Base-by-base conservation (phyloP, 495 filamentous ascomycete genomes). In the Xylaria intraflava region DNA sequence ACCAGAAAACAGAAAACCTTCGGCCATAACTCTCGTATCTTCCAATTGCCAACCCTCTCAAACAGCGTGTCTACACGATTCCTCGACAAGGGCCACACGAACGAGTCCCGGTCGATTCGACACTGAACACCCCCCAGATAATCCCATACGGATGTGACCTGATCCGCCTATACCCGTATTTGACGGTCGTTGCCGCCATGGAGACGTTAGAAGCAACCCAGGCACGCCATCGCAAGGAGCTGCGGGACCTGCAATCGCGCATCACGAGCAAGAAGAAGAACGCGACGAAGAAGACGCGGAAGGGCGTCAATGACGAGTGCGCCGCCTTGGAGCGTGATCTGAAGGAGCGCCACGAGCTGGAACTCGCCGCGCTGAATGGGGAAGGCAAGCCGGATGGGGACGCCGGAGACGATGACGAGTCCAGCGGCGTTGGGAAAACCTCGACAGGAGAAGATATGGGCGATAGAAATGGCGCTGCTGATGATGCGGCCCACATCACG, bases 221-320 rank as follows among this genome's bases (percentile, higher is more conserved):
- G 55, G 75, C 82, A 11, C 84, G 83, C 36, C 93, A 98, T 68
- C 81, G 87, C 57, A 95, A 91, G 69, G 93, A 98, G 69, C 83
- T 85, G 64, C 84, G 83, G 50, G 92, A 98, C 36, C 78, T 98
- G 19, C 87, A 91, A 71, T 74, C 79, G 31, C 82, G 84, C 22
- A 84, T 93, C 57, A 96, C 88, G 6, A 90, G 88, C 72, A 96
- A 95, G 74, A 96, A 95, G 75, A 96, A 95, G 72, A 80, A 83
- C 49, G 90, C 93, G 23, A 93, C 86, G 33, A 98, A 96, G 72
- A 97, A 96, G 78, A 96, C 90, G 14, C 82, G 93, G 27, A 94
- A 90, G 69, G 85, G 85, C 36, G 78, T 97, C 58, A 90, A 87
- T 61, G 83, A 89, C 56, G 87, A 94, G 71, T 93, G 89, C 67